Evolutionary conservation across 805 yeast genomes (phyloP), one percentile per base, ranked within the genome.

Genomic region (Starmerella scarabaei): DNA sequence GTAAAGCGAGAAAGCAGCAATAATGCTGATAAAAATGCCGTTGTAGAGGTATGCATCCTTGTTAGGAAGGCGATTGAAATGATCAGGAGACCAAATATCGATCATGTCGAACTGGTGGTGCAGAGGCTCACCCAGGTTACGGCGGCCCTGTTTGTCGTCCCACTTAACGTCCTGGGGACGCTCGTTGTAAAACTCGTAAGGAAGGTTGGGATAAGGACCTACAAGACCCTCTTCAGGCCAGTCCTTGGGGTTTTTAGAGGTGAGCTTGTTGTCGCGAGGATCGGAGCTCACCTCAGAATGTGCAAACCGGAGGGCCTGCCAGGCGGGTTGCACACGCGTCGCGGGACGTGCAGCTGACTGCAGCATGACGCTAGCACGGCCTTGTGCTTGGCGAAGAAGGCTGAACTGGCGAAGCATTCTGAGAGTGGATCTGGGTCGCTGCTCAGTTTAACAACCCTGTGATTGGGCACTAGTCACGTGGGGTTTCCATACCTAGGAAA

Each of bases 61-160:
- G 59, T 80, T 78, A 30, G 71, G 63, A 26, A 75, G 79, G 29
- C 65, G 58, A 51, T 75, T 74, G 57, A 67, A 73, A 54, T 75
- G 70, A 54, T 82, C 93, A 11, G 93, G 91, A 7, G 93, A 72
- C 93, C 93, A 82, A 68, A 80, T 69, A 59, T 82, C 86, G 54
- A 76, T 67, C 59, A 72, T 63, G 55, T 82, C 94, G 50, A 77
- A 80, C 52, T 76, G 73, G 40, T 75, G 73, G 57, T 75, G 76
- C 48, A 81, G 59, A 14, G 84, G 81, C 47, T 82, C 85, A 48
- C 73, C 71, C 49, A 72, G 66, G 65, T 82, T 81, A 62, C 93
- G 75, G 64, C 88, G 72, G 59, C 77, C 72, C 61, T 81, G 93
- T 52, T 66, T 80, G 58, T 81, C 88, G 57, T 81, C 91, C 61